A percentile compares a stretch with the other conserved stretches of the same genome.
phyloP scores from a whole-genome alignment of 2,329 filamentous ascomycete species.

The Raffaelea ambrosiae region DNA sequence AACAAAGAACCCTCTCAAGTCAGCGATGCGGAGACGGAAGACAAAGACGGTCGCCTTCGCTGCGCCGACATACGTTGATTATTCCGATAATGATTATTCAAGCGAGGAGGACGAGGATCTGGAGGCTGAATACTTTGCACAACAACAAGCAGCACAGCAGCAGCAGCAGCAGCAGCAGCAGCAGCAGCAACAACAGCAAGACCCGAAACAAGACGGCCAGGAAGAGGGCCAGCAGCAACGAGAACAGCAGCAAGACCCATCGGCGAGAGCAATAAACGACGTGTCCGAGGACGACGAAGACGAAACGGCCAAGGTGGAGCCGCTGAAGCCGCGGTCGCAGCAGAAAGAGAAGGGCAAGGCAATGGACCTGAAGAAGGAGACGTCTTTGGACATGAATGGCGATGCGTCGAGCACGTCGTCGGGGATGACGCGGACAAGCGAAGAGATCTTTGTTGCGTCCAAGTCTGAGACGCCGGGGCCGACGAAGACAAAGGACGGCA shows the following conservation, averaged over 20 bases:
- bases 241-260: slow-evolving; percentile 15
- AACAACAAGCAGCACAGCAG: slow-evolving; percentile 21
- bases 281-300: slow-evolving; percentile 27
- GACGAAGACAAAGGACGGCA: slow-evolving; percentile 71
- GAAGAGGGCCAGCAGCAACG: slow-evolving; percentile 18
- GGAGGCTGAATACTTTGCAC: slow-evolving; percentile 26
- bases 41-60: slow-evolving; percentile 82
- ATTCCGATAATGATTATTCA: slow-evolving; percentile 79
- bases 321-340: slow-evolving; percentile 38
- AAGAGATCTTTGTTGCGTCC: slow-evolving; percentile 53
- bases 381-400: slow-evolving; percentile 19
- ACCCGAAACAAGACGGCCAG: slow-evolving; percentile 14
- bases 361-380: slow-evolving; percentile 22
- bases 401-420: slow-evolving; percentile 12
- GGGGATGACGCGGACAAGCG: slow-evolving; percentile 41
- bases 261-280: slow-evolving; percentile 20
- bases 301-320: slow-evolving; percentile 47
- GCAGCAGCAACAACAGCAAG: slow-evolving; percentile 22
- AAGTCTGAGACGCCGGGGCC: slow-evolving; percentile 36
- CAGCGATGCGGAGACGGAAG: slow-evolving; percentile 72
- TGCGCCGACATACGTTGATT: slow-evolving; percentile 78
- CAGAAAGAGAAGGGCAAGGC: slow-evolving; percentile 26
- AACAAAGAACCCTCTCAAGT: slow-evolving; percentile 72
- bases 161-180: slow-evolving; percentile 17
- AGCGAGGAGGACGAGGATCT: slow-evolving; percentile 62